A percentile compares a stretch with the other conserved stretches of the same genome.
phyloP scores from a whole-genome alignment of 192 early-diverging fungal species.

The Backusella morwellensis region DNA sequence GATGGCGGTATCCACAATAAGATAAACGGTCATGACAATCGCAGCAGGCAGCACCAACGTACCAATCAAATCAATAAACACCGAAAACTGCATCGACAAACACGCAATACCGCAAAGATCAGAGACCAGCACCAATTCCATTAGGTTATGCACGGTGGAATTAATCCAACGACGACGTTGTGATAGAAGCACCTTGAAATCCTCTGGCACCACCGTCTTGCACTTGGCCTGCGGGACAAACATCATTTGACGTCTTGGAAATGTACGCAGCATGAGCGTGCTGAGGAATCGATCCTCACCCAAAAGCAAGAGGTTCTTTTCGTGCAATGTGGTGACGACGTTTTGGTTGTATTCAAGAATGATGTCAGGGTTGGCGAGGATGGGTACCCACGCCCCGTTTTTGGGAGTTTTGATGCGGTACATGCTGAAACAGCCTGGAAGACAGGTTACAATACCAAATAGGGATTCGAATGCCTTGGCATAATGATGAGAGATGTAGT shows the following conservation, averaged over 20 bases:
- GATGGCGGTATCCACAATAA: conserved; percentile 51
- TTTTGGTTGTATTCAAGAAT: conserved; percentile 80
- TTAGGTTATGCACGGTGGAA: conserved; percentile 88
- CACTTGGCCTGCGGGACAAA: conserved; percentile 86
- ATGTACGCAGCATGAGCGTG: conserved; percentile 86
- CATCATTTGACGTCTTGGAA: conserved; percentile 83
- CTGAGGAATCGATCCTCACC: conserved; percentile 89
- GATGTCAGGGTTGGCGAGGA: conserved; percentile 86
- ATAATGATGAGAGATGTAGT: conserved; percentile 97
- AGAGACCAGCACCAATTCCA: conserved; percentile 80
- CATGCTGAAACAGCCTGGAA: conserved; percentile 98
- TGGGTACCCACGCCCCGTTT: conserved; percentile 72
- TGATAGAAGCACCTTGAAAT: conserved; percentile 78
- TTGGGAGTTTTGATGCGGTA: conserved; percentile 91
- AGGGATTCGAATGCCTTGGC: conserved; percentile 92
- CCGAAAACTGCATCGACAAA: conserved; percentile 84
- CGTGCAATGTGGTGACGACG: conserved; percentile 74
- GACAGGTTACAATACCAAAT: conserved; percentile 98
- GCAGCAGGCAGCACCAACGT: conserved; percentile 73
- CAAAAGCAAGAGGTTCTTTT: conserved; percentile 82
- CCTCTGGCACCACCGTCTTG: conserved; percentile 82
- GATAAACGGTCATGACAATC: conserved; percentile 44
- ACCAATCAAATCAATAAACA: conserved; percentile 75
- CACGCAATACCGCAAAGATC: conserved; percentile 90
- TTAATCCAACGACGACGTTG: conserved; percentile 96